Conservation (phyloP, 1,139 yeast genomes). For the Geotrichum restrictum region DNA sequence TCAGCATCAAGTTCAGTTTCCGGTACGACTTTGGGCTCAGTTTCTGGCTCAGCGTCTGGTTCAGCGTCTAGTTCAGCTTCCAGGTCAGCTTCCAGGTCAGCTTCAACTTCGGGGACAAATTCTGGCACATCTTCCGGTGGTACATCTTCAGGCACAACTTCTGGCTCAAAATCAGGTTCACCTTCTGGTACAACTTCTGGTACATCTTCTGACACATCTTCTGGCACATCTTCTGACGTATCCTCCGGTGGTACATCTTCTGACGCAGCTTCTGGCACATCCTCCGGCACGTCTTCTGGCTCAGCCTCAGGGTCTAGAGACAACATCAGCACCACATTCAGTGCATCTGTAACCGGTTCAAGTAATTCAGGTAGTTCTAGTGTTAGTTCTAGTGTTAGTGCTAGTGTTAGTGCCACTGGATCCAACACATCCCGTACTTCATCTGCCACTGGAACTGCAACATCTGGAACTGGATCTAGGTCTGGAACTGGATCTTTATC, state of each 20-base stretch:
- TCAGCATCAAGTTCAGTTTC: too few relatives aligned
- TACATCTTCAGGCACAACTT: not conserved
- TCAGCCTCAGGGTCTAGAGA: not conserved
- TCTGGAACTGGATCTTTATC: slow-evolving; percentile 9
- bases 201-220: not conserved
- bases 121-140: not conserved
- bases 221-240: not conserved
- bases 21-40: too few relatives aligned
- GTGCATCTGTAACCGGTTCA: too few relatives aligned
- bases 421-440: too few relatives aligned
- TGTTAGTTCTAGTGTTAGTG: too few relatives aligned
- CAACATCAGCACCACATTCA: too few relatives aligned
- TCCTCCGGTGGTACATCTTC: slow-evolving; percentile 3
- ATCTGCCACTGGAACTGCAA: slow-evolving; percentile 8
- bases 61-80: too few relatives aligned
- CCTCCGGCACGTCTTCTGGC: not conserved
- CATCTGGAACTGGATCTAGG: slow-evolving; percentile 14
- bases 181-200: not conserved
- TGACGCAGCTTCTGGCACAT: not conserved
- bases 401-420: too few relatives aligned
- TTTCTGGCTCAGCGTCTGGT: too few relatives aligned
- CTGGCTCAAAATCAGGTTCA: not conserved
- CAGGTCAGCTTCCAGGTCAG: too few relatives aligned
- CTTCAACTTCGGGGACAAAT: too few relatives aligned
- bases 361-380: too few relatives aligned